Percentiles rank a stretch among this genome's conserved stretches.
Evolutionary conservation across 2,329 filamentous ascomycete genomes (phyloP).

Genomic region (Aspergillus sp.): DNA sequence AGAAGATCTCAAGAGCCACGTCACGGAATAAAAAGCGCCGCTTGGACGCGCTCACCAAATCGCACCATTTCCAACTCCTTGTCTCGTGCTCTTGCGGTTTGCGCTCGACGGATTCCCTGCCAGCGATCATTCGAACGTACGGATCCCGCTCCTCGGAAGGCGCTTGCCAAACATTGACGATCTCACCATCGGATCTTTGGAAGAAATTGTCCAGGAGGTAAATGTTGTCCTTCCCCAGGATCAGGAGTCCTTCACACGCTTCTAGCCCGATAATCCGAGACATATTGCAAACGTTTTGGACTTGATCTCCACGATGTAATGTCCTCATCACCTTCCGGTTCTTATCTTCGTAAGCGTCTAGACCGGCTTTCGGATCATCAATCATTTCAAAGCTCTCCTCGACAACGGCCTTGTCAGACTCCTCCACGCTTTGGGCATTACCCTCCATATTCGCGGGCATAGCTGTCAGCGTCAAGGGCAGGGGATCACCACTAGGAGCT

Average conservation of each 20-base stretch:
- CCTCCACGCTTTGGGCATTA: slow-evolving; percentile 22
- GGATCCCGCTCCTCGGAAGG: slow-evolving; percentile 86
- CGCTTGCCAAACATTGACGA: slow-evolving; percentile 93
- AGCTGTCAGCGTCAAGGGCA: slow-evolving; percentile 31
- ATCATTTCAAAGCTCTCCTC: slow-evolving; percentile 96
- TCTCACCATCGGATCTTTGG: slow-evolving; percentile 87
- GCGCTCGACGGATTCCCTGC: slow-evolving; percentile 57
- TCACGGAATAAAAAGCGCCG: slow-evolving; percentile 90
- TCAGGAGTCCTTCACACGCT: slow-evolving; percentile 84
- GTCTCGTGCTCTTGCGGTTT: slow-evolving; percentile 65
- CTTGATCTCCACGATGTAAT: slow-evolving; percentile 79
- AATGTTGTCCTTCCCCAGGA: slow-evolving; percentile 81
- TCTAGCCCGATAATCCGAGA: slow-evolving; percentile 91
- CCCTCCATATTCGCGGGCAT: slow-evolving; percentile 23
- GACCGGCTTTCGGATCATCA: slow-evolving; percentile 78
- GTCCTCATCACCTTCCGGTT: slow-evolving; percentile 96
- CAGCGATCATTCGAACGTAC: slow-evolving; percentile 88
- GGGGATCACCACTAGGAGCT: slow-evolving; percentile 34
- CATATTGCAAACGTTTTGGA: slow-evolving; percentile 90
- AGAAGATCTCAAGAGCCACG: slow-evolving; percentile 94
- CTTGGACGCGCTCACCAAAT: slow-evolving; percentile 93
- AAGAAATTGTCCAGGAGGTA: slow-evolving; percentile 98
- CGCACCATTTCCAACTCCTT: slow-evolving; percentile 85
- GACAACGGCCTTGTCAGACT: slow-evolving; percentile 37
- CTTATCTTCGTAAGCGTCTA: slow-evolving; percentile 90